Percentiles rank a stretch among this genome's conserved stretches.
phyloP scores from a whole-genome alignment of 208 protist species.

The Vickermania spadyakhi region DNA sequence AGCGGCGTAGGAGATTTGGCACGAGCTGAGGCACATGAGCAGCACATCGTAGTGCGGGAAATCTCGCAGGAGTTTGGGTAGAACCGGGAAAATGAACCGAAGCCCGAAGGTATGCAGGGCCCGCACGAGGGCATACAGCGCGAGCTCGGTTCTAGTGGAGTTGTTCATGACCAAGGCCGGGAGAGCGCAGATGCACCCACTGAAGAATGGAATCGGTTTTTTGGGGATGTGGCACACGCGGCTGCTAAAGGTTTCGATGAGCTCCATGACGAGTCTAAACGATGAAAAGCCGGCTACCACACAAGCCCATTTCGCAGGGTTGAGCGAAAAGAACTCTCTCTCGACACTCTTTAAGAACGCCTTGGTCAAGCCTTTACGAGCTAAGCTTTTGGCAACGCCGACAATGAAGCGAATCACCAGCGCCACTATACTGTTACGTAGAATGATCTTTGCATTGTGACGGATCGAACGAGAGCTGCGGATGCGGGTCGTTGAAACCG shows the following conservation, averaged over 20 bases:
- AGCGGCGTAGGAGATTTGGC: conserved; percentile 68
- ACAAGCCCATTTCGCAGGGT: conserved; percentile 70
- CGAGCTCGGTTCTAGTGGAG: conserved; percentile 59
- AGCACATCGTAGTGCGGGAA: conserved; percentile 80
- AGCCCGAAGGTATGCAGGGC: conserved; percentile 52
- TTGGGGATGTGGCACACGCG: conserved; percentile 20
- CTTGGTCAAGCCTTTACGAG: conserved; percentile 28
- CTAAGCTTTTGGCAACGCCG: conserved; percentile 55
- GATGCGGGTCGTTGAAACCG: too few relatives aligned
- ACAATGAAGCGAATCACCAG: conserved; percentile 43
- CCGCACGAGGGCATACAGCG: conserved; percentile 70
- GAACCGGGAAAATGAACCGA: conserved; percentile 40
- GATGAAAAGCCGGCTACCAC: conserved; percentile 59
- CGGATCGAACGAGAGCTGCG: conserved; percentile 19
- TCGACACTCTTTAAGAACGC: conserved; percentile 21
- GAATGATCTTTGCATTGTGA: conserved; percentile 36
- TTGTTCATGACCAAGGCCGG: conserved; percentile 71
- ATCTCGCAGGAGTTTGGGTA: conserved; percentile 29
- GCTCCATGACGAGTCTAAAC: conserved; percentile 54
- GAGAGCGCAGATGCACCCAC: conserved; percentile 53
- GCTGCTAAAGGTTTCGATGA: conserved; percentile 15
- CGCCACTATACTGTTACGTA: conserved; percentile 62
- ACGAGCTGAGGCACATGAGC: conserved; percentile 64
- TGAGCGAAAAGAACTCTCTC: conserved; percentile 58
- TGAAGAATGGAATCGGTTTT: conserved; percentile 29